Evolutionary conservation across 257 asterid genomes (phyloP), one percentile per base, ranked within the genome.

Genomic region (Ehretia macrophylla): DNA sequence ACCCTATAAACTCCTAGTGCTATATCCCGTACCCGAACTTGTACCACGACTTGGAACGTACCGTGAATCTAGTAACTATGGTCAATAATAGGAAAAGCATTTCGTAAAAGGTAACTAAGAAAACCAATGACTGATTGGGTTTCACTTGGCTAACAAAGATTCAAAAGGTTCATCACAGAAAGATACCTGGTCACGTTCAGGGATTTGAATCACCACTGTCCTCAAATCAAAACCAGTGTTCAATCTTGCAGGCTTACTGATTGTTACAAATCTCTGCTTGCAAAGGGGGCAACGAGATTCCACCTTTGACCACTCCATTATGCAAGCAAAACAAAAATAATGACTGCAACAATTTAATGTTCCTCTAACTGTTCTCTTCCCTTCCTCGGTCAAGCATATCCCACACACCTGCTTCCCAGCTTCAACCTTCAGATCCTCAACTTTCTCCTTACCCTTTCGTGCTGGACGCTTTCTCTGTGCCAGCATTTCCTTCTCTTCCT

Each of bases 261-360:
- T 90, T 42, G 82, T 80, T 51, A 70, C 51, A 77, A 87, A 87
- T 73, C 96, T 73, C 73, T 90, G 95, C 79, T 90, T 90, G 84
- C 96, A 90, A 27, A 87, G 79, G 17, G 98, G 95, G 63, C 95
- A 90, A n/a, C 96, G 89, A 10, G 98, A 85, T 69, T 90, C 98
- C 68, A 90, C 95, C 75, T 87, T 90, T 21, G 98, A 87, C 98
- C 98, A 90, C 69, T 85, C 98, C 87, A 81, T 77, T 66, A 90
- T 90, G 83, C 98, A 90, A 58, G 94, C 80, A 74, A 87, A 90
- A 75, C 98, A 90, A 51, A 87, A 90, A 79, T 81, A 83, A 70
- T 90, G 98, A 67, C 82, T 81, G 77, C 98, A 90, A 64, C 94
- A 90, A 74, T 82, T 82, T 63, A 90, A 66, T 22, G 78, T 72